Base-by-base conservation (phyloP, 2,329 filamentous ascomycete genomes). In the Hypocreales sp. region DNA sequence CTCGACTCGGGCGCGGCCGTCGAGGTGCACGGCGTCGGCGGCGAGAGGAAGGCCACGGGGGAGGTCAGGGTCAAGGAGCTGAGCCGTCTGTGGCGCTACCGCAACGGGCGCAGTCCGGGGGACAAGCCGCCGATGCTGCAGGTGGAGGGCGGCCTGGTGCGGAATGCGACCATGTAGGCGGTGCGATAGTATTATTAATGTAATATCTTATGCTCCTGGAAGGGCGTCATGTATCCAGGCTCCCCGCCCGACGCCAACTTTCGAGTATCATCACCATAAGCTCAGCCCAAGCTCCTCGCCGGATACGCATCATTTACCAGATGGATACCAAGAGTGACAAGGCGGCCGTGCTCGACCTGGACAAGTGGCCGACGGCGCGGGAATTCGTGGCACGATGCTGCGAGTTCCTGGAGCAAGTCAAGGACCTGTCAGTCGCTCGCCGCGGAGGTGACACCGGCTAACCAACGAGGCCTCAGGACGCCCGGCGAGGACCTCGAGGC, bases 51-150 rank as follows among this genome's bases (percentile, higher is more conserved):
- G 39, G 42, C 4, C 43, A 50, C 35, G 39, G 45, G 16, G 14
- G 32, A 43, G 17, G 55, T 69, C 22, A 64, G 55, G 40, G 69
- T 75, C 5, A 72, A 64, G 46, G 64, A 76, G 28, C 48, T 76
- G 24, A 72, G 69, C 39, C 58, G 72, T 24, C 45, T 77, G 16
- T 75, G 72, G 71, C 53, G 61, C 35, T 76, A 76, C 40, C 54
- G 69, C 27, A 74, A 76, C 40, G 72, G 72, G 2, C 51, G 45
- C 31, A 64, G 58, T 22, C 70, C 71, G 2, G 40, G 53, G 5
- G 59, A 64, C 22, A 38, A 41, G 16, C 53, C 56, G 10, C 49
- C 51, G 1, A 34, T 51, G 32, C 28, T 61, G 22, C 29, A 38
- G 3, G 40, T 33, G 16, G 52, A 58, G 35, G 45, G 46, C 22